Evolutionary conservation across 2,329 filamentous ascomycete species (phyloP), one percentile per base, ranked within the genome.

Genomic region (Thielaviopsis musarum): DNA sequence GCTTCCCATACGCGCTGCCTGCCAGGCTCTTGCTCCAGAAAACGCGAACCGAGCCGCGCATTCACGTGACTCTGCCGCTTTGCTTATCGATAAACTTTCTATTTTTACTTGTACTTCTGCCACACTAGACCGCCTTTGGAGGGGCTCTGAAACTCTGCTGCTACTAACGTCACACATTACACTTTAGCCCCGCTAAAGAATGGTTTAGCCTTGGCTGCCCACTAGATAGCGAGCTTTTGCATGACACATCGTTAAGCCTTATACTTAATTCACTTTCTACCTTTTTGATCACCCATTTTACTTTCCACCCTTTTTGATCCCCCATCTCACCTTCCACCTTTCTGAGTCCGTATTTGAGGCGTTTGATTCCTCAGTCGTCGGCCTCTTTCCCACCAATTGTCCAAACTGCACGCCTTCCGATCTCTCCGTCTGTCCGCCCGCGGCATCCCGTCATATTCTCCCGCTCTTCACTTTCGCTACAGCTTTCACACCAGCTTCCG

Each of bases 381-480:
- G 72, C 78, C 60, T 72, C 68, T 62, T 66, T 68, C 52, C 58
- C 68, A 51, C 21, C 49, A 34, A 49, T 41, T 57, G 60, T 58
- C 64, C 69, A 76, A 73, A 64, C 72, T 78, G 74, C 74, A 58
- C 49, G 52, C 55, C 59, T 75, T 64, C 69, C 71, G 67, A 72
- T 79, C 60, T 72, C 67, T 62, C 65, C 69, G 53, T 58, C 68
- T 55, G 63, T 70, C 60, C 66, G 69, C 58, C 28, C 67, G 68
- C 66, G 69, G 67, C 64, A 65, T 71, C 54, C 69, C 30, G 10
- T 34, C 30, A 34, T 34, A 34, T 10, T 34, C 30, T 34, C 70
- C 65, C 70, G 69, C 67, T 65, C 70, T 48, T 65, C 34, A 3
- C 58, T 48, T 66, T 51, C 66, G 66, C 19, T 66, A 67, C 66